Evolutionary conservation across 345 rosid species (phyloP), one percentile per base, ranked within the genome.

Genomic region (Camelina sativa): DNA sequence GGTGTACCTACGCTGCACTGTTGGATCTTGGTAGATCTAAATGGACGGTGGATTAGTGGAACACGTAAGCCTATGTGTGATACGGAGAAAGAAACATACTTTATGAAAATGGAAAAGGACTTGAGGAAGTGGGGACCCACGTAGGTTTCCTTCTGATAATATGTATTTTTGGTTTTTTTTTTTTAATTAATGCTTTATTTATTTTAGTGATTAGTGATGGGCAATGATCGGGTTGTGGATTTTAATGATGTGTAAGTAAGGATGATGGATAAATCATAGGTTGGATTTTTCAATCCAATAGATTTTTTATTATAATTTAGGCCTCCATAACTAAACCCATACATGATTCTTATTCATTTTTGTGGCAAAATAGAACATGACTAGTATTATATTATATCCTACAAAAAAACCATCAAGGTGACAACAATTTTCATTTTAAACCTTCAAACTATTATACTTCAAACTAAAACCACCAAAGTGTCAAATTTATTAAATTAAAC

Each of bases 61-160:
- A 25, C 67, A 71, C 67, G 67, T 61, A 60, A 48, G 67, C 8
- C 0, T n/a, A 6, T 2, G 9, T 20, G 11, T 35, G 59, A 60
- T 48, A 48, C 34, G 75, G 67, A 23, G 30, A 28, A 58, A 28
- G 55, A 58, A 34, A 58, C 43, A 43, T 34, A 57, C 44, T 57
- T 57, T 69, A 11, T 2, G 32, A 8, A 44, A 70, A 30, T 19
- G 28, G 59, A 59, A 48, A 71, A 61, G 19, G 67, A 61, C 67
- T n/a, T 71, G 53, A 57, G 48, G 67, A 61, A 61, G 75, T 71
- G 75, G 75, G 50, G 75, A 37, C 75, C 67, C 75, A 59, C 48
- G 44, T 71, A 69, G 15, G 65, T 11, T 57, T 20, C 22, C 22
- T 20, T 20, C 3, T 9, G n/a, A 46, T 70, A 5, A 17, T 69